A percentile compares a stretch with the other conserved stretches of the same genome.
These are phyloP conservation scores for Citrullus colocynthis DNA, from an alignment of 306 rosid genomes.

Conservation along the genomic window DNA sequence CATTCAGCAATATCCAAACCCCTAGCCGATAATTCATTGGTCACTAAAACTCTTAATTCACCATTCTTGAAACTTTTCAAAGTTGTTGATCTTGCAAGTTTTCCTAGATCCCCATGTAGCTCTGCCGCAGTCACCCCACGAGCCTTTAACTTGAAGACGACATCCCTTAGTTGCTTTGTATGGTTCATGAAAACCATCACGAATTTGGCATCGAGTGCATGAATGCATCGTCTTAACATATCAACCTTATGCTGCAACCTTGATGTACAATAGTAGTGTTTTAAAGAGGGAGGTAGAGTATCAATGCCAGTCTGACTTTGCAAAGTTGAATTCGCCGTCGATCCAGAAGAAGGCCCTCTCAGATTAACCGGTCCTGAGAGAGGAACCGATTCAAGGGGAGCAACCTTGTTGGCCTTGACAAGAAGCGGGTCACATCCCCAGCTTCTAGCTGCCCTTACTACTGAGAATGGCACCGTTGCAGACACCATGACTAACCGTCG, in stretches of 20 bases:
- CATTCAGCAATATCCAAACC: constrained; percentile 94
- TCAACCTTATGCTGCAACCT: constrained; percentile 88
- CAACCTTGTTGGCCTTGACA: constrained; percentile 66
- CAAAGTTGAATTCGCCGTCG: constrained; percentile 14
- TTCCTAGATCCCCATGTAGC: constrained; percentile 94
- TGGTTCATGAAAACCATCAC: constrained; percentile 96
- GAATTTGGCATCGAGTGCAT: constrained; percentile 75
- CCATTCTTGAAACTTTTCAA: constrained; percentile 78
- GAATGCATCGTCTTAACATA: constrained; percentile 68
- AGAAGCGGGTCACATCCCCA: constrained; percentile 78
- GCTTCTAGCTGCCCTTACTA: constrained; percentile 78
- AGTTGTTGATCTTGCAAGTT: constrained; percentile 81
- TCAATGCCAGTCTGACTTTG: constrained; percentile 43
- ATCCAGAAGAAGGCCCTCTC: constrained; percentile 20
- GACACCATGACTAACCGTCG: constrained; percentile 79
- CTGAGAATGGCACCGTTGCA: constrained; percentile 87
- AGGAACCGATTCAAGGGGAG: constrained; percentile 40
- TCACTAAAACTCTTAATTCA: constrained; percentile 67
- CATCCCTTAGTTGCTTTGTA: constrained; percentile 76
- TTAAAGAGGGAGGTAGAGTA: constrained; percentile 71
- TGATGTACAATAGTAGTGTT: constrained; percentile 64
- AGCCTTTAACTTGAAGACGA: constrained; percentile 83
- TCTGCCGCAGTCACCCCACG: constrained; percentile 73
- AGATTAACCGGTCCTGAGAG: constrained; percentile 36
- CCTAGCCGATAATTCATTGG: constrained; percentile 85